A percentile compares a stretch with the other conserved stretches of the same genome.
phyloP scores from a whole-genome alignment of 2,329 filamentous ascomycete species.

The Calonectria montana region DNA sequence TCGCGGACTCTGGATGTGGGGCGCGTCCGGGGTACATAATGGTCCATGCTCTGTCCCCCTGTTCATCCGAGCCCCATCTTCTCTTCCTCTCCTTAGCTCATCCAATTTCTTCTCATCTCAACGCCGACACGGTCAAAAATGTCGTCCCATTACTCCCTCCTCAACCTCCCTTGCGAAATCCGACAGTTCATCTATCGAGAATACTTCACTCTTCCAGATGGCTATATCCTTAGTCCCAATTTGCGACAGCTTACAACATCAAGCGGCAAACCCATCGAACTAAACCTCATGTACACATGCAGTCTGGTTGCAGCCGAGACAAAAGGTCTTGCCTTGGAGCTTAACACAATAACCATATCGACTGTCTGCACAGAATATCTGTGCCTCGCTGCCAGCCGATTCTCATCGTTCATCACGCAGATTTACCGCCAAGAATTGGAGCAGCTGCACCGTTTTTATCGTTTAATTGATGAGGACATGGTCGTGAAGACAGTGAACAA shows the following conservation, averaged over 20 bases:
- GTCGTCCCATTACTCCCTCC: not conserved
- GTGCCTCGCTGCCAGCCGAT: not conserved
- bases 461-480: not conserved
- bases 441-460: not conserved
- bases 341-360: not conserved
- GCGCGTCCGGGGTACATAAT: not conserved
- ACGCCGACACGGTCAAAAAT: not conserved
- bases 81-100: not conserved
- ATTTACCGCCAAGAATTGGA: not conserved
- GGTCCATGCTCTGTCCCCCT: not conserved
- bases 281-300: not conserved
- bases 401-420: fast-evolving
- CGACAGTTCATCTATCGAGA: not conserved
- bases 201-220: not conserved
- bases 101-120: not conserved
- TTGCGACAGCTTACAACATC: not conserved
- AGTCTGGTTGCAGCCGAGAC: not conserved
- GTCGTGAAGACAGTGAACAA: not conserved
- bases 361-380: not conserved
- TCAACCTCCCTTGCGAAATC: not conserved
- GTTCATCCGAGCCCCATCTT: not conserved
- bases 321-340: not conserved
- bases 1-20: not conserved
- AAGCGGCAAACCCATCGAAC: not conserved
- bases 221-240: not conserved